Evolutionary conservation across 2,329 filamentous ascomycete genomes (phyloP), one percentile per base, ranked within the genome.

Genomic region (Pseudogymnoascus sp.): DNA sequence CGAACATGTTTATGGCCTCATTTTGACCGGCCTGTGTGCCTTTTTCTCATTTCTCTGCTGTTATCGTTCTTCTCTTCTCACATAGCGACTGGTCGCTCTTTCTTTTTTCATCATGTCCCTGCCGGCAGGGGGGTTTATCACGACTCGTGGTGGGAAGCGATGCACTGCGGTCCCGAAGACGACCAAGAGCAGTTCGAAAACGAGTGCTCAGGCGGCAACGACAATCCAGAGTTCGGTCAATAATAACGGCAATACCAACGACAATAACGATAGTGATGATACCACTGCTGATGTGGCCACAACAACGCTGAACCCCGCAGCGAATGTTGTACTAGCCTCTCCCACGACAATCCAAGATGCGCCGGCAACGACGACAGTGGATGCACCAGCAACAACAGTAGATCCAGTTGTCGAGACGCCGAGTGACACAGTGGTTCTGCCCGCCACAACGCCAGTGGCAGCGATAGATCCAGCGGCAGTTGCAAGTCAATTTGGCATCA

Each of bases 91-190:
- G 39, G 39, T 43, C 39, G 39, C 39, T 43, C 62, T 60, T 60
- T 23, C 25, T 41, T 62, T 62, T 41, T 41, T 23, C n/a, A 62
- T 62, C 36, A 31, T 31, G 34, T 43, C 45, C 71, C 77, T 81
- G 72, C 77, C 76, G 67, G 72, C 74, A 70, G 79, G 80, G 71
- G 78, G 79, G 65, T 79, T 80, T 66, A 77, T 81, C 65, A 84
- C 81, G 63, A 79, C 73, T 60, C 75, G 83, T 63, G 73, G 78
- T 64, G 81, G 80, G 62, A 80, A 77, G 72, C 78, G 78, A 73
- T 84, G 83, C 75, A 85, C 83, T 69, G 81, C 79, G 66, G 75
- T 84, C 67, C 81, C 81, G 60, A 80, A 72, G 69, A 63, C 60
- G 28, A 48, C 8, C 1, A 23, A 19, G 23, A 36, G 31, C 67